A percentile compares a stretch with the other conserved stretches of the same genome.
These are phyloP conservation scores for Cupressus sempervirens DNA, from an alignment of 75 land plant genomes.

Conservation along the genomic window DNA sequence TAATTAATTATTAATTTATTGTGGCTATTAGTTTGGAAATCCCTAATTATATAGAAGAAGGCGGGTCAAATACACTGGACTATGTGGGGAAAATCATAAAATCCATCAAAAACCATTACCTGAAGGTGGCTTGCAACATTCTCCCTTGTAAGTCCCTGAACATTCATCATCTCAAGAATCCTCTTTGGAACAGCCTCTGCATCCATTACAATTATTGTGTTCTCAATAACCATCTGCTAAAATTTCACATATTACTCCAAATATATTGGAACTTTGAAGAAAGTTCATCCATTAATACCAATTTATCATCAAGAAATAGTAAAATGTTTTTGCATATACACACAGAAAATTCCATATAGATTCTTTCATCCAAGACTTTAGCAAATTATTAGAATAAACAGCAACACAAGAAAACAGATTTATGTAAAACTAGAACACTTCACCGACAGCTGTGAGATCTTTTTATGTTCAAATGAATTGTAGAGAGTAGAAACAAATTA, in stretches of 20 bases:
- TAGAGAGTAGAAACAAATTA: neutral
- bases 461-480: neutral
- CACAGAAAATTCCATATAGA: neutral
- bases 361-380: neutral
- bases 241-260: neutral
- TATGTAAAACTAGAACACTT: neutral
- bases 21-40: no score
- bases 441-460: neutral
- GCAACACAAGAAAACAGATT: neutral
- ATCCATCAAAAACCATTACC: constrained; percentile 17
- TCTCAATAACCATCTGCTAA: neutral
- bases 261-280: neutral
- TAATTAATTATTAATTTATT: no score
- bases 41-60: neutral
- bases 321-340: neutral
- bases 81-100: neutral
- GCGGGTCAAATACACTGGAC: neutral
- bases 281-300: neutral
- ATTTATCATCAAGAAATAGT: neutral
- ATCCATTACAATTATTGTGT: constrained; percentile 11
- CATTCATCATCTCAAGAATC: constrained; percentile 67
- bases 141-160: constrained; percentile 55
- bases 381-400: neutral
- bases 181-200: constrained; percentile 71
- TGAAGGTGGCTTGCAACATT: constrained; percentile 75